phyloP scores from a whole-genome alignment of 106 monocot species.

The Chionographis japonica region DNA sequence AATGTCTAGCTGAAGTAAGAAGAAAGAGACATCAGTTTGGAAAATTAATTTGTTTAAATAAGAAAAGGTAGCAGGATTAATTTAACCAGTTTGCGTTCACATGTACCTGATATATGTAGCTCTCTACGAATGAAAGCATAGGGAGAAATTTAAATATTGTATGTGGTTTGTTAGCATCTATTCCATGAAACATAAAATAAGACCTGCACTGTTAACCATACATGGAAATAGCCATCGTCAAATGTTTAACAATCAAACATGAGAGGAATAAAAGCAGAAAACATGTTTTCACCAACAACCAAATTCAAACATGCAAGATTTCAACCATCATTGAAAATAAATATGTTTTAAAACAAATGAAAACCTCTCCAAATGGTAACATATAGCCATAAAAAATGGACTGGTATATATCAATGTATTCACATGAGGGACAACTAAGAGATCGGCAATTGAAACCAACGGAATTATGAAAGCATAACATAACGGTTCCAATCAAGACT shows the following conservation, averaged over 20 bases:
- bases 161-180: conserved; percentile 47
- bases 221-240: no score
- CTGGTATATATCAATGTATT: no score
- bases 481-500: no score
- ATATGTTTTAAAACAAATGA: no score
- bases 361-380: no score
- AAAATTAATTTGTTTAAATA: conserved; percentile 1
- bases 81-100: not conserved
- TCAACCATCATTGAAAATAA: no score
- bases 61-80: no score
- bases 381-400: no score
- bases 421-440: no score
- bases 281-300: not conserved
- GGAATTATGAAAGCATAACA: no score
- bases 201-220: conserved; percentile 66
- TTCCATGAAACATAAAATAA: conserved; percentile 94
- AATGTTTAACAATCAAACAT: not conserved
- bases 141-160: conserved; percentile 73
- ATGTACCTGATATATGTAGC: conserved; percentile 94
- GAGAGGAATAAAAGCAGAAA: not conserved
- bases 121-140: conserved; percentile 69
- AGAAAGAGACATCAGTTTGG: conserved; percentile 5
- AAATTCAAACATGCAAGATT: not conserved
- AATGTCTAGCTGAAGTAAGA: conserved; percentile 55
- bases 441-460: no score